Evolutionary conservation across 176 grass and related monocot genomes (phyloP), one percentile per base, ranked within the genome.

Genomic region (Musa troglodytarum): DNA sequence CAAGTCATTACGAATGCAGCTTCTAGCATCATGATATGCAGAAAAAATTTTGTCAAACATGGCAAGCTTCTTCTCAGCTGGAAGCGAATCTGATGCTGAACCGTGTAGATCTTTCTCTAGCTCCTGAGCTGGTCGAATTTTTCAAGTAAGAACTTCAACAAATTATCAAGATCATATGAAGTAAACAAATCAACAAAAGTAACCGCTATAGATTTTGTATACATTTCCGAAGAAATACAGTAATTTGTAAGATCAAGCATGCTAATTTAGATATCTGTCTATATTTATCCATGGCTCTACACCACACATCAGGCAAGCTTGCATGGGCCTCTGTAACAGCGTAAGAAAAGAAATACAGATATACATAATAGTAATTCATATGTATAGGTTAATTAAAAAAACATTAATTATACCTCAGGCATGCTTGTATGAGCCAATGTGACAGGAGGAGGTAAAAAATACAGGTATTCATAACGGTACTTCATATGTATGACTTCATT

Each of bases 31-130:
- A 84, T 97, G 95, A 66, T 98, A 98, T 71, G 95, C 90, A 80
- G 95, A 89, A 73, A 98, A 98, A 79, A 94, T 80, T 89, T 98
- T 98, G 75, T 98, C 95, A 50, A 98, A 98, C 65, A 91, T 89
- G 53, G 75, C 80, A 83, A 98, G 88, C 69, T 86, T 98, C 87
- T 98, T 98, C 73, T 98, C 95, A 75, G 88, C 79, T 14, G 88
- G 65, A 85, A 98, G 74, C 14, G 86, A 89, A 62, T 97, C 83
- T 65, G 85, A 71, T 53, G 84, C 72, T 81, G 69, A 83, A 57
- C 80, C 83, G 75, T 81, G 79, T 76, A 98, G 83, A 70, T 93
- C 95, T 78, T 79, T 98, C 86, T 93, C 95, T 67, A 93, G 86
- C 88, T 98, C 90, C 88, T 98, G 95, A 84, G 95, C 95, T 98